Evolutionary conservation across 441 rosid genomes (phyloP).

Genomic region (Bruguiera hainesii): DNA sequence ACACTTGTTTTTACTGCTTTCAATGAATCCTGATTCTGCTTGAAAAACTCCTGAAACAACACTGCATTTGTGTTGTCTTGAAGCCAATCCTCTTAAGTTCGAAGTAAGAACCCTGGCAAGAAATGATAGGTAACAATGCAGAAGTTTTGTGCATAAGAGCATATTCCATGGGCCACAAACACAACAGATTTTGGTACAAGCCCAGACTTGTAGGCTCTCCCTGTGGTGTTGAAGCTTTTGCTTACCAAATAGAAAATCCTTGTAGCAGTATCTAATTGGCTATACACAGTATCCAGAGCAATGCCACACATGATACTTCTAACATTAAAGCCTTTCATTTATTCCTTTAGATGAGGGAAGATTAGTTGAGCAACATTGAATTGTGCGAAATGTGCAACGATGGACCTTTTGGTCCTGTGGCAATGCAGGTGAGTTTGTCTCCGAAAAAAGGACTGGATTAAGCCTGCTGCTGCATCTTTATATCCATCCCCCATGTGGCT

Average conservation of each 20-base stretch:
- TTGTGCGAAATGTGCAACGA: background rate
- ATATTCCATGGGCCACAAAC: background rate
- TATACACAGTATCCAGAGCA: too few relatives aligned
- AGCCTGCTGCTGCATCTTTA: background rate
- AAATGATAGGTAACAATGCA: background rate
- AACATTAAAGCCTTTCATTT: background rate
- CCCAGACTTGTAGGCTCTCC: background rate
- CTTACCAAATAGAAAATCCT: too few relatives aligned
- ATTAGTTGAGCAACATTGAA: background rate
- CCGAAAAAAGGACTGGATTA: background rate
- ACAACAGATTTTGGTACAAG: background rate
- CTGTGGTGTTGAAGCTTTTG: background rate
- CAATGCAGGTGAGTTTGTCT: background rate
- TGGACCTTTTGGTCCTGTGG: background rate
- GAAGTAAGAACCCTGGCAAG: background rate
- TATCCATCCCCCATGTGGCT: background rate
- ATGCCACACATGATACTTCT: too few relatives aligned
- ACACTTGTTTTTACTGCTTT: constrained; percentile 1
- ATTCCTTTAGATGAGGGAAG: background rate
- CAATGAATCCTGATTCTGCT: background rate
- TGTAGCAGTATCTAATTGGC: too few relatives aligned
- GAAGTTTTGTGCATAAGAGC: background rate
- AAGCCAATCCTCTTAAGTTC: background rate
- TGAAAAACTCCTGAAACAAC: constrained; percentile 2
- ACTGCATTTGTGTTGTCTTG: background rate